These are phyloP conservation scores for Hypoxylon sp. DNA, from an alignment of 2,329 filamentous ascomycete species.

Conservation along the genomic window DNA sequence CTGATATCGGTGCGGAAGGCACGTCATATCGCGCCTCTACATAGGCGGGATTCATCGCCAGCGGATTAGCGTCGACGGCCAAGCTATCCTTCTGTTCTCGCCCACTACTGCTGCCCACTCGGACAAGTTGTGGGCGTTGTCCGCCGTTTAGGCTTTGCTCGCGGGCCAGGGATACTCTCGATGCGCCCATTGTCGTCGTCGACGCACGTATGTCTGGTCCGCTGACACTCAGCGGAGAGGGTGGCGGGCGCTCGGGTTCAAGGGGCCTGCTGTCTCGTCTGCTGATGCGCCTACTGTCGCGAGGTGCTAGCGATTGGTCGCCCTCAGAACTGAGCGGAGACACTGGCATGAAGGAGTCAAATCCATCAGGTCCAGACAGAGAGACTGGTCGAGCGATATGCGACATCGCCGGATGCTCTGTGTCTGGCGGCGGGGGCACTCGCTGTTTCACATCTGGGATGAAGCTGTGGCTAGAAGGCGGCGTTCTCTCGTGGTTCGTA, in stretches of 20 bases:
- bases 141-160: slow-evolving; percentile 23
- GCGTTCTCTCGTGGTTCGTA: neutral
- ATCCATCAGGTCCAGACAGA: slow-evolving; percentile 21
- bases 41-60: slow-evolving; percentile 4
- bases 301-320: slow-evolving; percentile 3
- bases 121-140: slow-evolving; percentile 25
- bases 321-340: slow-evolving; percentile 9
- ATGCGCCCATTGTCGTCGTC: neutral
- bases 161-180: slow-evolving; percentile 22
- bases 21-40: neutral
- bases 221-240: slow-evolving; percentile 9
- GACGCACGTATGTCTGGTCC: neutral
- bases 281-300: neutral
- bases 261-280: neutral
- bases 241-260: neutral
- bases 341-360: slow-evolving; percentile 24
- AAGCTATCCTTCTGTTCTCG: neutral
- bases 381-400: slow-evolving; percentile 30
- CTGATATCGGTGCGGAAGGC: neutral
- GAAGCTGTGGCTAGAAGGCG: neutral
- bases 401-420: slow-evolving; percentile 31
- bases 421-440: slow-evolving; percentile 4
- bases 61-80: neutral
- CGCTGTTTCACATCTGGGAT: slow-evolving; percentile 25
- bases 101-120: slow-evolving; percentile 33